Conservation (phyloP, 2,329 filamentous ascomycete genomes). For the Aurifilum marmelostoma region DNA sequence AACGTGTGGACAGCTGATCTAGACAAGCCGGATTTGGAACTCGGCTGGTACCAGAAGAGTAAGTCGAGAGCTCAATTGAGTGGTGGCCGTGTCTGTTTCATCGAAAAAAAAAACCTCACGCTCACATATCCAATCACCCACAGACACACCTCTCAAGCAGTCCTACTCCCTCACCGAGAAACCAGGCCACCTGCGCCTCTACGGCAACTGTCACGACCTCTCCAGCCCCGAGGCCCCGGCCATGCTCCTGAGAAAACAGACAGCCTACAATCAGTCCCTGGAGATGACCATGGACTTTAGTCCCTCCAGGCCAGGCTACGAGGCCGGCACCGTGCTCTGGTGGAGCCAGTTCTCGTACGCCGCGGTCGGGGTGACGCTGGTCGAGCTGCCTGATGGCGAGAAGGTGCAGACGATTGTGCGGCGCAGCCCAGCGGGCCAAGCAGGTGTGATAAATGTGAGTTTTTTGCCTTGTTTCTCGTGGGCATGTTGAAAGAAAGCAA, state of each 20-base stretch:
- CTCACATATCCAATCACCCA: conserved; percentile 11
- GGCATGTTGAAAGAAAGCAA: neutral
- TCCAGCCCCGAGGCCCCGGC: conserved; percentile 54
- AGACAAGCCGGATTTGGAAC: conserved; percentile 34
- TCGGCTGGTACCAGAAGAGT: conserved; percentile 47
- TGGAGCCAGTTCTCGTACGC: conserved; percentile 52
- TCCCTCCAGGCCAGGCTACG: conserved; percentile 46
- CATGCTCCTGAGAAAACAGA: conserved; percentile 58
- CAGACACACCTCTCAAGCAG: conserved; percentile 51
- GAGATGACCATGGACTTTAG: conserved; percentile 49
- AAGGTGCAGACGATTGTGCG: conserved; percentile 26
- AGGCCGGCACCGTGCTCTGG: conserved; percentile 58
- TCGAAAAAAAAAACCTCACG: neutral
- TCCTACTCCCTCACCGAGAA: conserved; percentile 51
- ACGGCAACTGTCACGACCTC: conserved; percentile 56
- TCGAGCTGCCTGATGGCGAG: conserved; percentile 27
- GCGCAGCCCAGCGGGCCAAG: conserved; percentile 33
- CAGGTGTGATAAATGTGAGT: conserved; percentile 32
- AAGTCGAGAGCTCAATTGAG: neutral
- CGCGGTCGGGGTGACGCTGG: conserved; percentile 36
- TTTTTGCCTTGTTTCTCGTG: too few species aligned
- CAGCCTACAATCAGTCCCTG: conserved; percentile 46
- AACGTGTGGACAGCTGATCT: conserved; percentile 42
- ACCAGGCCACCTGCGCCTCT: conserved; percentile 49
- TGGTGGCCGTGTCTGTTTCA: too few species aligned